Base-by-base conservation (phyloP, 2,329 filamentous ascomycete species). In the Fusarium xylarioides region DNA sequence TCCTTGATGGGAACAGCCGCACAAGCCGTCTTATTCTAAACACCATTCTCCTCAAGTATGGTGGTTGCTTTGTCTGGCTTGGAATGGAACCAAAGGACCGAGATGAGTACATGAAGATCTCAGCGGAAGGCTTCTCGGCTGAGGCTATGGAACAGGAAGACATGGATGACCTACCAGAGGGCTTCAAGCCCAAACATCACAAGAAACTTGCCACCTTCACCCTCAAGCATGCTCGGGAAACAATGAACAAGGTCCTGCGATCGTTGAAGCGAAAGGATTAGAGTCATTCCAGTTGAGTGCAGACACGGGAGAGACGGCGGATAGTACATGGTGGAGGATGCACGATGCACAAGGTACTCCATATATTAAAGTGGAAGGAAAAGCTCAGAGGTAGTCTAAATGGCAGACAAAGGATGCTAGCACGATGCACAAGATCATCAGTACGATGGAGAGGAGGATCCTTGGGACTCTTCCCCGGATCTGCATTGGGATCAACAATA, bases 1-100 rank as follows among this genome's bases (percentile, higher is more conserved):
- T 83, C 38, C 63, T 68, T 2, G 81, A 83, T 28, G 81, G 80
- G 0, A 83, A 83, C 23, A 81, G 80, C 1, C 66, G 80, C 1
- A 71, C 75, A 28, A 81, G 77, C 21, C 75, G 80, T 2, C 71
- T 83, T 1, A 65, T 83, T 4, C 42, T 82, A 0, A 83, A 82
- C 30, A 66, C 75, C 3, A 42, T 82, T 1, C 71, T 82, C 1
- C n/a, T 81, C 11, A 80, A 79, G 30, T 81, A 66, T 15, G 26
- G 54, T 0, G 47, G 35, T 0, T 34, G 42, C 11, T 38, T 59
- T 0, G 26, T 58, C 0, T 58, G 43, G 9, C 0, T 30, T 3
- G 55, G 56, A 7, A 35, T 4, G n/a, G 11, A 52, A 15, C 1
- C 0, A 15, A 4, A 0, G 5, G 56, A 52, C 0, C 26, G 43